phyloP scores from a whole-genome alignment of 2,329 filamentous ascomycete species.

The Neopestalotiopsis sp. region DNA sequence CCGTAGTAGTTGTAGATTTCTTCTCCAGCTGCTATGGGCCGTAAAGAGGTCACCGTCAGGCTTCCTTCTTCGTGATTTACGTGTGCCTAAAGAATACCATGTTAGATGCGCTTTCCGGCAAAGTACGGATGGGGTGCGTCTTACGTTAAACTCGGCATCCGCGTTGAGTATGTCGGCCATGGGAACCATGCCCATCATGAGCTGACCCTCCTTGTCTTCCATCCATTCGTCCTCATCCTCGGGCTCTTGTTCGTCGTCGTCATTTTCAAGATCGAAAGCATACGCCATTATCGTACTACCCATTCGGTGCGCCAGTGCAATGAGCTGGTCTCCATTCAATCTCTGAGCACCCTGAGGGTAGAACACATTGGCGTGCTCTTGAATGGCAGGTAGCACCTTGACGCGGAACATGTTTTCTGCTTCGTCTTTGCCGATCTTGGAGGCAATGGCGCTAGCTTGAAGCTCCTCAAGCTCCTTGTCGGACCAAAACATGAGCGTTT shows the following conservation, averaged over 20 bases:
- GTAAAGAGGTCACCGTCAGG: slow-evolving; percentile 75
- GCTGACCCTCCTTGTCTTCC: slow-evolving; percentile 63
- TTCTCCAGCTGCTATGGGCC: slow-evolving; percentile 70
- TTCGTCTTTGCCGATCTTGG: slow-evolving; percentile 76
- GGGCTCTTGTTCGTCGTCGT: slow-evolving; percentile 51
- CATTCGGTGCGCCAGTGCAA: slow-evolving; percentile 74
- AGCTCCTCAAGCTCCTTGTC: slow-evolving; percentile 72
- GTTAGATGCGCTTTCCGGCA: slow-evolving; percentile 18
- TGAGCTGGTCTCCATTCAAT: slow-evolving; percentile 50
- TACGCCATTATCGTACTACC: slow-evolving; percentile 92
- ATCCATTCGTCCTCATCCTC: slow-evolving; percentile 69
- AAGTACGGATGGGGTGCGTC: slow-evolving; percentile 27
- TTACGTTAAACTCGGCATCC: slow-evolving; percentile 83
- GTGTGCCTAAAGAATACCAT: slow-evolving; percentile 47
- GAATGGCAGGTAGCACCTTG: slow-evolving; percentile 57
- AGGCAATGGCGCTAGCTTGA: slow-evolving; percentile 76
- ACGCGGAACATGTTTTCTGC: slow-evolving; percentile 73
- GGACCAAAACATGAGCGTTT: slow-evolving; percentile 92
- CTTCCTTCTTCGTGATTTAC: slow-evolving; percentile 58
- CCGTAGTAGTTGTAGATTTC: slow-evolving; percentile 93
- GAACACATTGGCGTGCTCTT: slow-evolving; percentile 52
- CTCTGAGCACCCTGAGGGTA: slow-evolving; percentile 41
- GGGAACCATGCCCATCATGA: slow-evolving; percentile 84
- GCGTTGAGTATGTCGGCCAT: slow-evolving; percentile 91
- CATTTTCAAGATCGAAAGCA: slow-evolving; percentile 78